A percentile compares a stretch with the other conserved stretches of the same genome.
Evolutionary conservation across 2,329 filamentous ascomycete species (phyloP).

Genomic region (Epichloe coenophiala): DNA sequence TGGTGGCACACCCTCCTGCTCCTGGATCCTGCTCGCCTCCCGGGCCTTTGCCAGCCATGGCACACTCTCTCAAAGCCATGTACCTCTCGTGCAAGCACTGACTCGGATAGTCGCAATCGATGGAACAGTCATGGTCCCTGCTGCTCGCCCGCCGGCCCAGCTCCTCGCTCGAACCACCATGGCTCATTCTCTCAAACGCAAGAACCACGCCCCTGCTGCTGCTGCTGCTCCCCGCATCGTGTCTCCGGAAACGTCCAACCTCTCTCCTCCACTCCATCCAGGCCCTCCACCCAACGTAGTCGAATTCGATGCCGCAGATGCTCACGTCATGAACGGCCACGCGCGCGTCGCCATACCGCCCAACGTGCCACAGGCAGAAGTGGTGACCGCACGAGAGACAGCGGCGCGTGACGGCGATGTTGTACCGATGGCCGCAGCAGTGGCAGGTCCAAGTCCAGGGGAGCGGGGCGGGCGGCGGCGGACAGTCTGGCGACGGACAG

Average conservation of each 20-base stretch:
- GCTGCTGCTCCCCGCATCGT: neutral
- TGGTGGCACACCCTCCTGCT: no score
- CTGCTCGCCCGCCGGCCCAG: neutral
- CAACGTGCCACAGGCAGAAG: constrained; percentile 16
- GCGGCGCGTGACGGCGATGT: constrained; percentile 19
- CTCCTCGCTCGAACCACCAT: no score
- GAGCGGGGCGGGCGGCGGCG: constrained; percentile 1
- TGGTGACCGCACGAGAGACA: constrained; percentile 26
- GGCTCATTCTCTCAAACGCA: no score
- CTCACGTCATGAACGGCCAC: neutral
- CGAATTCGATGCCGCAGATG: constrained; percentile 17
- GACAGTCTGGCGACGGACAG: neutral
- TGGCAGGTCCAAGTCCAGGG: constrained; percentile 23
- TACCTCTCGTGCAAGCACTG: constrained; percentile 9
- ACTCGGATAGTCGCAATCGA: constrained; percentile 13
- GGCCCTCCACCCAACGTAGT: constrained; percentile 12
- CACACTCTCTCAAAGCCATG: neutral
- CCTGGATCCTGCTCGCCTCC: neutral
- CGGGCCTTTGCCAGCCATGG: neutral
- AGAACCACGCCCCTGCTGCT: neutral
- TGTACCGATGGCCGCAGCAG: constrained; percentile 15
- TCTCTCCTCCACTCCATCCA: constrained; percentile 1
- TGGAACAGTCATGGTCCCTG: constrained; percentile 8
- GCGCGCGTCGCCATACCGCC: neutral
- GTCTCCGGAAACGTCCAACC: neutral